Conservation (phyloP, 2,329 filamentous ascomycete genomes). For the Trichoderma pleuroti region DNA sequence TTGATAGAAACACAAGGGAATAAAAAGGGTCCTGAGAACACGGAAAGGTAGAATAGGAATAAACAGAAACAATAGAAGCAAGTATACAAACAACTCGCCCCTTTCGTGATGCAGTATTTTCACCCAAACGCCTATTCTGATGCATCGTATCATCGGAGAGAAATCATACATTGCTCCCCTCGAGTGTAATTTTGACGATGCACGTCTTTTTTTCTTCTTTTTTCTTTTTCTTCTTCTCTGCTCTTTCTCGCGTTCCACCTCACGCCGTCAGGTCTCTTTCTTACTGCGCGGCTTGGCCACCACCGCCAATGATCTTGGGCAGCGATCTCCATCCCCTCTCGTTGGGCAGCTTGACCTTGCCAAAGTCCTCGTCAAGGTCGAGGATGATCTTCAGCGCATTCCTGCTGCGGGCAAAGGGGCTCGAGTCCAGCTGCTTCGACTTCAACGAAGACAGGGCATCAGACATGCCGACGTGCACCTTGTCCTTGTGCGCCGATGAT, state of each 20-base stretch:
- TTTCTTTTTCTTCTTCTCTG: neutral
- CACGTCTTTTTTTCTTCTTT: neutral
- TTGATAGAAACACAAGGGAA: slow-evolving; percentile 9
- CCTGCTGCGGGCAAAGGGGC: slow-evolving; percentile 61
- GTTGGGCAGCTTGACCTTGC: slow-evolving; percentile 61
- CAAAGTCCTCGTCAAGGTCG: slow-evolving; percentile 91
- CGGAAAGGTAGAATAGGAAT: neutral
- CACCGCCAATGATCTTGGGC: slow-evolving; percentile 47
- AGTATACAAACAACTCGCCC: slow-evolving; percentile 18
- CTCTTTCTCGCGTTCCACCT: neutral
- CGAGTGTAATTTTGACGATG: neutral
- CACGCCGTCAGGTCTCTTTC: neutral
- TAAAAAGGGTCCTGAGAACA: neutral
- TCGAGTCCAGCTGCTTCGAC: slow-evolving; percentile 36
- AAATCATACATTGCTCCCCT: slow-evolving; percentile 3
- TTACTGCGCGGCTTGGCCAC: slow-evolving; percentile 23
- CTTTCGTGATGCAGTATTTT: slow-evolving; percentile 11
- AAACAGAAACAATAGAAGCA: slow-evolving; percentile 14
- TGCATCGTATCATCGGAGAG: slow-evolving; percentile 22
- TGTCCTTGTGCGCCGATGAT: slow-evolving; percentile 47
- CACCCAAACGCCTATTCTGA: slow-evolving; percentile 22
- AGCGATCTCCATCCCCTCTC: slow-evolving; percentile 52
- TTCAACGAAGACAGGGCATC: slow-evolving; percentile 54
- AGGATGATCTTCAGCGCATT: slow-evolving; percentile 96
- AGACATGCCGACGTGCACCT: slow-evolving; percentile 55